Base-by-base conservation (phyloP, 2,329 filamentous ascomycete genomes). In the Neonectria magnoliae region DNA sequence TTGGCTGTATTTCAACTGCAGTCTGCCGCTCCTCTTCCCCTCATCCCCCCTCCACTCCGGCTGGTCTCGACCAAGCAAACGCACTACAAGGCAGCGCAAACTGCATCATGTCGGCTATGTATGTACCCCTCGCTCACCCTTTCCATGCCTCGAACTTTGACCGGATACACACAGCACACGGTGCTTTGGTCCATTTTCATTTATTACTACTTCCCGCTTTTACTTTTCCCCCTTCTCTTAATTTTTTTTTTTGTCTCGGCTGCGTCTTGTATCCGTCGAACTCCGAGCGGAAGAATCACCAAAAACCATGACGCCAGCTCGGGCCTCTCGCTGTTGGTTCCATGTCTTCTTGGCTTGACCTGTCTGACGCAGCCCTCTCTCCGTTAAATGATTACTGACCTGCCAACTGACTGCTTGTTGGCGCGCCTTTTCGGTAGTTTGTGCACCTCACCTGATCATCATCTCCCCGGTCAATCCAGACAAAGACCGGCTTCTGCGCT, bases 401-500 rank as follows among this genome's bases (percentile, higher is more conserved):
- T 47, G 7, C 13, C 25, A 48, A 27, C 22, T 31, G 22, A 18
- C 47, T 31, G 25, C 16, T 16, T 18, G 25, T 25, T 25, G 25
- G 38, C n/a, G 16, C 18, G 16, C 10, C 42, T 25, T 22, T 27
- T 10, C 25, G 8, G 22, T 29, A 27, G 5, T 48, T 29, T 27
- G 45, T 27, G 45, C 45, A 27, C 48, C 57, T 47, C 51, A 53
- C 50, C 57, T 47, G 50, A 53, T 41, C 48, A 53, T 41, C 48
- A 45, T 29, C 48, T 36, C 57, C 36, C 33, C 57, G 45, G 36
- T 59, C 57, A 53, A 45, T 20, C 57, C 31, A 36, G 41, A 60
- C 48, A 45, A 53, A 29, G 22, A 47, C 16, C n/a, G 48, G 48
- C 57, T 47, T 38, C 25, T 52, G 48, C 38, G n/a, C 29, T 61